Percentiles rank a stretch among this genome's conserved stretches.
phyloP scores from a whole-genome alignment of 495 filamentous ascomycete genomes.

The Bacidia rubella region DNA sequence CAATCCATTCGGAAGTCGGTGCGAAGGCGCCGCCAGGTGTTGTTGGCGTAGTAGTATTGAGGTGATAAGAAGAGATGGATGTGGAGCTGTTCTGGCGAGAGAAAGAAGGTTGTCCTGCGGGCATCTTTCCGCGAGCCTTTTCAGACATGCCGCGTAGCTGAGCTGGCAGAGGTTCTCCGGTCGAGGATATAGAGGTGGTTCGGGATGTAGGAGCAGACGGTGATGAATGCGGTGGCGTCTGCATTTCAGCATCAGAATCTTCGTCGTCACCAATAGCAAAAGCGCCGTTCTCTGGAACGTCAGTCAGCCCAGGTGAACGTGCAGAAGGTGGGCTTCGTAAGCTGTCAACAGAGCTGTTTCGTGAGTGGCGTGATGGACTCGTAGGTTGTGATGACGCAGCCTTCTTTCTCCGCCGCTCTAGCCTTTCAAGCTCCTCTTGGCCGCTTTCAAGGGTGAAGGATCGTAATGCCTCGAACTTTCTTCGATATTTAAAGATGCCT shows the following conservation, averaged over 20 bases:
- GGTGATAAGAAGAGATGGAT: conserved; percentile 52
- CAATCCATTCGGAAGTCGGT: conserved; percentile 73
- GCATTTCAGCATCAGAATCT: conserved; percentile 59
- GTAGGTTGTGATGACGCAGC: conserved; percentile 21
- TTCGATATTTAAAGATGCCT: conserved; percentile 62
- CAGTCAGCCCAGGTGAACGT: conserved; percentile 47
- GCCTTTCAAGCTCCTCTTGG: conserved; percentile 80
- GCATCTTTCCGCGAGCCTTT: conserved; percentile 93
- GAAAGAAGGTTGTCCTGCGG: conserved; percentile 69
- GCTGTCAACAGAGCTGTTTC: conserved; percentile 57
- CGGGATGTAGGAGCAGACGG: conserved; percentile 57
- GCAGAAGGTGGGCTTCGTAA: conserved; percentile 49
- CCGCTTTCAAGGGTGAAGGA: conserved; percentile 92
- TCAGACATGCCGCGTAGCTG: conserved; percentile 96
- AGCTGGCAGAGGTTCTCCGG: conserved; percentile 72
- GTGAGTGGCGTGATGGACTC: conserved; percentile 32
- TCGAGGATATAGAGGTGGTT: conserved; percentile 53
- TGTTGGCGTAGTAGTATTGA: conserved; percentile 33
- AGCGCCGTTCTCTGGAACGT: conserved; percentile 68
- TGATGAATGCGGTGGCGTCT: conserved; percentile 58
- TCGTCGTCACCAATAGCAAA: conserved; percentile 87
- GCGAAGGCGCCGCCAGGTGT: conserved; percentile 46
- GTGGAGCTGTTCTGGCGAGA: conserved; percentile 87
- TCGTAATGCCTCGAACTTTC: conserved; percentile 76
- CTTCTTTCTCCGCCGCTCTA: conserved; percentile 63